phyloP scores from a whole-genome alignment of 768 basidiomycete genomes.

The Lyophyllum semitale region DNA sequence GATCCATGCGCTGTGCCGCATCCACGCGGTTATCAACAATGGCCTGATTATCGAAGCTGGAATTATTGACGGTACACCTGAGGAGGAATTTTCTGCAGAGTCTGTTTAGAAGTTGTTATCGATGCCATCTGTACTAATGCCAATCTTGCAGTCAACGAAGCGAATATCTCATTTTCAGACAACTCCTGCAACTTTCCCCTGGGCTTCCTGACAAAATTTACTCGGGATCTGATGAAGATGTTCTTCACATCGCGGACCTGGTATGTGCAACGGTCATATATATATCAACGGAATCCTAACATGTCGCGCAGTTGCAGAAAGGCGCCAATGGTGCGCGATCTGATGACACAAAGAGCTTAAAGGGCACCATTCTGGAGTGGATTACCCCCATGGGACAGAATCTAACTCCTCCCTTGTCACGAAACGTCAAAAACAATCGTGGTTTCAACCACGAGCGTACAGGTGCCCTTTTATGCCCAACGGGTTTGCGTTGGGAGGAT shows the following conservation, averaged over 20 bases:
- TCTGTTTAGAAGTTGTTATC: neutral
- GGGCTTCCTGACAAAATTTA: constrained; percentile 10
- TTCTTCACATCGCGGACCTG: constrained; percentile 17
- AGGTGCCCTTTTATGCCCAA: constrained; percentile 17
- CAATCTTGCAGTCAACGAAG: neutral
- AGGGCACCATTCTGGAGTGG: too few relatives aligned
- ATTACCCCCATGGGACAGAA: constrained; percentile 15
- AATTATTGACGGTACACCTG: neutral
- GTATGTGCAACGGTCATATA: constrained; percentile 5
- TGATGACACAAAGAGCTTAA: too few relatives aligned
- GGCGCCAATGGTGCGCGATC: constrained; percentile 19
- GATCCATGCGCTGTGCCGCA: constrained; percentile 8
- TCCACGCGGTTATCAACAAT: constrained; percentile 20
- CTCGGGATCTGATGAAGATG: constrained; percentile 18
- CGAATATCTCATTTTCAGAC: constrained; percentile 10
- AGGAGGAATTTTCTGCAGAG: constrained; percentile 3
- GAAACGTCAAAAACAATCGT: constrained; percentile 6
- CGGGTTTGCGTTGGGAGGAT: constrained; percentile 10
- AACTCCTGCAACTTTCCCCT: constrained; percentile 1
- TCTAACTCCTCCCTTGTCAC: constrained; percentile 8
- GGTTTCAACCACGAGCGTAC: constrained; percentile 14
- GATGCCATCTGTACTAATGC: neutral
- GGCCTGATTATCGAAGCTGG: constrained; percentile 15
- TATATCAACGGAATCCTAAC: neutral
- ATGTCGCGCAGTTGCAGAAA: constrained; percentile 21